Conservation (phyloP, 441 rosid species). For the Populus hybrid region DNA sequence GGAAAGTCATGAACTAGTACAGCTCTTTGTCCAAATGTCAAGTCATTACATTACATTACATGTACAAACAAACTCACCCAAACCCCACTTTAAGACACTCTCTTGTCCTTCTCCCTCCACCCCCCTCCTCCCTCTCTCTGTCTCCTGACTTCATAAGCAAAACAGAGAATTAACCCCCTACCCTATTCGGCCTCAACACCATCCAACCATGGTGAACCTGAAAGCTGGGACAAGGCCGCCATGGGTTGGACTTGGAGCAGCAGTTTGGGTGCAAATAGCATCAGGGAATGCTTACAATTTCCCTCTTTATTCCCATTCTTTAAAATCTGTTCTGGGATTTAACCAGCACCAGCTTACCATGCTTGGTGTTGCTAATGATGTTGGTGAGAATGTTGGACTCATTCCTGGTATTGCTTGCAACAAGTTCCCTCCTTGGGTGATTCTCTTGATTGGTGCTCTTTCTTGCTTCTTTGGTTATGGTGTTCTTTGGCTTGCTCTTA, state of each 20-base stretch:
- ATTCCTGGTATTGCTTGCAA: conserved; percentile 86
- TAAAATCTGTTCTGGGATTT: conserved; percentile 80
- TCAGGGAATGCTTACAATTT: conserved; percentile 73
- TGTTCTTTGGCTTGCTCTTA: conserved; percentile 81
- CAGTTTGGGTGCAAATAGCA: conserved; percentile 77
- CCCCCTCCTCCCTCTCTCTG: background rate
- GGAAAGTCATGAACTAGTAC: background rate
- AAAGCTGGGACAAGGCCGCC: conserved; percentile 92
- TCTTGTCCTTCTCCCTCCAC: background rate
- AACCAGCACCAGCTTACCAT: conserved; percentile 82
- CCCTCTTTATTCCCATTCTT: conserved; percentile 72
- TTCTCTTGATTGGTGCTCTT: conserved; percentile 65
- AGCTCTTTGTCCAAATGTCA: background rate
- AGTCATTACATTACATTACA: background rate
- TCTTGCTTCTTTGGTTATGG: conserved; percentile 85
- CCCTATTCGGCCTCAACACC: background rate
- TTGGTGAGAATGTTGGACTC: conserved; percentile 83
- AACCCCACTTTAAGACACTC: background rate
- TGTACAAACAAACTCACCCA: background rate
- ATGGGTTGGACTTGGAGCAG: conserved; percentile 92
- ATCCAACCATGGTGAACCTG: conserved; percentile 36
- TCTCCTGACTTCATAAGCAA: background rate
- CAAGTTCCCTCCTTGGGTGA: conserved; percentile 88
- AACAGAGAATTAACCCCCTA: no score
- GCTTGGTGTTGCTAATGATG: conserved; percentile 90